A percentile compares a stretch with the other conserved stretches of the same genome.
phyloP scores from a whole-genome alignment of 129 eudicot species.

The Kitagawia praeruptora region DNA sequence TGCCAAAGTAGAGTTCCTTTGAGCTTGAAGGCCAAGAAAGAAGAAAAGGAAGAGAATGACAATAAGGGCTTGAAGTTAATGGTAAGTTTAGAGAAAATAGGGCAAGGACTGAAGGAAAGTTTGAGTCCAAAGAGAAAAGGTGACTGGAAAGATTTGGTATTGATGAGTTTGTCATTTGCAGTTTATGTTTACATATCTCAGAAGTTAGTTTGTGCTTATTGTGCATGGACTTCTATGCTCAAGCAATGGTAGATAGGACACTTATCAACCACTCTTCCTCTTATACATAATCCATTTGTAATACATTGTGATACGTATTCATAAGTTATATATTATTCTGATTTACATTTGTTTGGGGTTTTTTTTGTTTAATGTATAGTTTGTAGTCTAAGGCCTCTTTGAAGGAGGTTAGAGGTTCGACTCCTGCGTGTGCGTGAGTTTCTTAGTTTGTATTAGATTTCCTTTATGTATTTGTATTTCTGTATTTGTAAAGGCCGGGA shows the following conservation, averaged over 20 bases:
- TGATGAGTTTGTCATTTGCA: constrained; percentile 96
- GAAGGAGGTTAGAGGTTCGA: no score
- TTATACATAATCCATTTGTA: not conserved
- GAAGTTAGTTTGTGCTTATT: constrained; percentile 92
- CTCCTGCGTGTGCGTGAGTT: no score
- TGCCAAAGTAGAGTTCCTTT: constrained; percentile 26
- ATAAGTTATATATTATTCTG: not conserved
- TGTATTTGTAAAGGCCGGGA: no score
- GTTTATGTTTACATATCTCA: constrained; percentile 92
- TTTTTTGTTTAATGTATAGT: no score
- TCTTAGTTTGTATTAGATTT: no score
- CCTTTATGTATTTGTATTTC: no score
- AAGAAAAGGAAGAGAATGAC: constrained; percentile 4
- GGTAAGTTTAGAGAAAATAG: constrained; percentile 1
- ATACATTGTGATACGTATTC: not conserved
- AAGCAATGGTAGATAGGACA: constrained; percentile 32
- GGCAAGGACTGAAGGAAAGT: constrained; percentile 30
- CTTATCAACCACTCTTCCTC: not conserved
- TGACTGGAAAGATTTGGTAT: constrained; percentile 87
- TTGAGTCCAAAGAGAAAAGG: constrained; percentile 87
- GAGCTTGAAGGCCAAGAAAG: constrained; percentile 14
- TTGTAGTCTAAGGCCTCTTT: no score
- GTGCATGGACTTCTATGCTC: constrained; percentile 62
- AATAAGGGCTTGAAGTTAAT: not conserved
- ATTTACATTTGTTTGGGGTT: not conserved